These are phyloP conservation scores for Piromyces sp. DNA, from an alignment of 192 early-diverging fungal genomes.

Conservation along the genomic window DNA sequence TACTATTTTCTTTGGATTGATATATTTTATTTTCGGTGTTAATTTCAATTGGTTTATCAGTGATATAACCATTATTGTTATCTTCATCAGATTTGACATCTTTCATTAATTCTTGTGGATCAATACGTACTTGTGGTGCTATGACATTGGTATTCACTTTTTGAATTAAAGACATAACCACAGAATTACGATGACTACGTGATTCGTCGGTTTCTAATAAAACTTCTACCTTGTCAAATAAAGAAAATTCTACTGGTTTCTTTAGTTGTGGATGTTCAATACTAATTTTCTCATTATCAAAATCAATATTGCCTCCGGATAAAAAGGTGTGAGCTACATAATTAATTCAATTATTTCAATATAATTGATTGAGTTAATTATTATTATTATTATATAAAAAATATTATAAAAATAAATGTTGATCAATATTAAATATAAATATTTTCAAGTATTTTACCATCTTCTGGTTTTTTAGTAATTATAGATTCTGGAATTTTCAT, in stretches of 20 bases:
- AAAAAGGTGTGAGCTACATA: neutral
- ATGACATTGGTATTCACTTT: neutral
- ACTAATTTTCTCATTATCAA: neutral
- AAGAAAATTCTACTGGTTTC: neutral
- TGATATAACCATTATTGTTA: neutral
- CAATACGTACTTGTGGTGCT: neutral
- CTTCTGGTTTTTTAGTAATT: conserved; percentile 20
- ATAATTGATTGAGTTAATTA: no score
- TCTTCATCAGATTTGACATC: neutral
- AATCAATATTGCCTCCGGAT: neutral
- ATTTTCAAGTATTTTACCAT: conserved; percentile 7
- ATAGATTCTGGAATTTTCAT: conserved; percentile 36
- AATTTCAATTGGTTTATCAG: neutral
- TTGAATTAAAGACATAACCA: neutral
- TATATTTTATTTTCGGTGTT: neutral
- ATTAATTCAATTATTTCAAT: no score
- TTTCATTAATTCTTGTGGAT: neutral
- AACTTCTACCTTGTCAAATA: neutral
- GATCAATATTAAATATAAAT: neutral
- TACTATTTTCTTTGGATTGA: neutral
- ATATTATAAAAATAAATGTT: no score
- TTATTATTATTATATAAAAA: no score
- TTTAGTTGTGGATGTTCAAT: neutral
- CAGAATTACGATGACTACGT: neutral
- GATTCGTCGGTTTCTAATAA: neutral